Conservation (phyloP, 352 stramenopile species). For the Pythium angustatum region DNA sequence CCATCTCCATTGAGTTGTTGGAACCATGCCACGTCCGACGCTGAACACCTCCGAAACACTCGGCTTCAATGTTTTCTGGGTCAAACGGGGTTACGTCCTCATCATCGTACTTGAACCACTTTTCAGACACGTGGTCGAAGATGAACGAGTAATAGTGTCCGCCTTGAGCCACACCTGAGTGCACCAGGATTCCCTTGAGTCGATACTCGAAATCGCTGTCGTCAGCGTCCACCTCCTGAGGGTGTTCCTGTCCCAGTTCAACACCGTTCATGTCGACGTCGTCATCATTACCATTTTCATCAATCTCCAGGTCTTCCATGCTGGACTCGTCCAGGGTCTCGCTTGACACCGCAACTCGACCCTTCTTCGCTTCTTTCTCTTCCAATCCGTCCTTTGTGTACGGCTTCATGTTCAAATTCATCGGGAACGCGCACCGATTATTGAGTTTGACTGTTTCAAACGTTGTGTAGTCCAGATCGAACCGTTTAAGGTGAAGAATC, state of each 20-base stretch:
- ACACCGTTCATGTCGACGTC: constrained; percentile 25
- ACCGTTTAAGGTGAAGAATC: constrained; percentile 98
- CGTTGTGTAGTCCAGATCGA: constrained; percentile 99
- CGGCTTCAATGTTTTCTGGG: constrained; percentile 93
- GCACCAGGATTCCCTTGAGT: constrained; percentile 97
- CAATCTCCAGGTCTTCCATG: constrained; percentile 16
- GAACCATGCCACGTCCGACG: constrained; percentile 92
- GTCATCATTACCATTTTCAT: constrained; percentile 3
- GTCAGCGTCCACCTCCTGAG: constrained; percentile 29
- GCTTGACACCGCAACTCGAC: background rate
- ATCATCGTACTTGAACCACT: constrained; percentile 99
- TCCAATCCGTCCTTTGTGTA: constrained; percentile 98
- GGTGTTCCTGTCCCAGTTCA: constrained; percentile 18
- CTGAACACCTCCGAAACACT: constrained; percentile 98
- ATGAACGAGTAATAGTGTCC: constrained; percentile 99
- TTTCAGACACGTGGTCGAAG: constrained; percentile 86
- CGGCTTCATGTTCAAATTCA: constrained; percentile 97
- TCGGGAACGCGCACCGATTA: constrained; percentile 97
- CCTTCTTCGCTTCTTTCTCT: constrained; percentile 71
- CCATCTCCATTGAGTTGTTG: constrained; percentile 96
- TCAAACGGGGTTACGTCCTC: constrained; percentile 99
- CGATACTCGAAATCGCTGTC: constrained; percentile 97
- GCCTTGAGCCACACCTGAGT: constrained; percentile 97
- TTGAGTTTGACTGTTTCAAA: constrained; percentile 99
- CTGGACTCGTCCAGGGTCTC: constrained; percentile 1